phyloP scores from a whole-genome alignment of 768 basidiomycete genomes.

The Psilocybe tampanensis region DNA sequence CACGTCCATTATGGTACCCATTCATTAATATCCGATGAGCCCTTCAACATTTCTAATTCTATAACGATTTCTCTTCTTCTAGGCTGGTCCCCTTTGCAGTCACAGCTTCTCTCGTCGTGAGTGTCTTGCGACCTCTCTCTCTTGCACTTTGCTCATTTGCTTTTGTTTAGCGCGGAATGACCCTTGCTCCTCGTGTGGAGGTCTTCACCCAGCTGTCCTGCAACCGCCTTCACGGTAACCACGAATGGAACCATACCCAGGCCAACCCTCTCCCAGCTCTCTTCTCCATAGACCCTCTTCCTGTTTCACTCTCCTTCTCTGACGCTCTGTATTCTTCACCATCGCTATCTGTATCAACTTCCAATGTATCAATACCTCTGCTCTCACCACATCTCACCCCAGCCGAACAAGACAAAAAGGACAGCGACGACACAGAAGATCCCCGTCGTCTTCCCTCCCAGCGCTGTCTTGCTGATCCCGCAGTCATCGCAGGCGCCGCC shows the following conservation, averaged over 20 bases:
- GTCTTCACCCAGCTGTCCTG: slow-evolving; percentile 82
- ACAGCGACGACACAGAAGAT: slow-evolving; percentile 36
- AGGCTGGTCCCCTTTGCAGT: slow-evolving; percentile 85
- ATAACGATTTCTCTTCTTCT: background rate
- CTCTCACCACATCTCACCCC: background rate
- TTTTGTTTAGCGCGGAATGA: slow-evolving; percentile 75
- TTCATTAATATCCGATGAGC: slow-evolving; percentile 6
- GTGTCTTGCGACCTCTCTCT: slow-evolving; percentile 27
- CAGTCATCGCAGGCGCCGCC: slow-evolving; percentile 72
- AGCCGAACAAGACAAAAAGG: slow-evolving; percentile 13
- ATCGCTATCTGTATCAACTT: background rate
- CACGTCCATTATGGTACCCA: slow-evolving; percentile 50
- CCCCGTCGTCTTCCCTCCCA: slow-evolving; percentile 37
- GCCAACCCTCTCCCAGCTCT: slow-evolving; percentile 9
- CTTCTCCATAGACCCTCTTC: slow-evolving; percentile 31
- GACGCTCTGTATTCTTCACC: slow-evolving; percentile 1
- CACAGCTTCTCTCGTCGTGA: slow-evolving; percentile 63
- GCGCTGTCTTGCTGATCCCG: slow-evolving; percentile 46
- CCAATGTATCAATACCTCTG: slow-evolving; percentile 9
- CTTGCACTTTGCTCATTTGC: slow-evolving; percentile 11
- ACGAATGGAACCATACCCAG: slow-evolving; percentile 42
- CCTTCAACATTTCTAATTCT: slow-evolving; percentile 14
- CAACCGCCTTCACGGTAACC: slow-evolving; percentile 48
- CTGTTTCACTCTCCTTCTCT: slow-evolving; percentile 14
- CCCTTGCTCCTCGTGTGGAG: slow-evolving; percentile 77